Evolutionary conservation across 2,329 filamentous ascomycete genomes (phyloP), one percentile per base, ranked within the genome.

Genomic region (Arthrobotrys sphaeroides): DNA sequence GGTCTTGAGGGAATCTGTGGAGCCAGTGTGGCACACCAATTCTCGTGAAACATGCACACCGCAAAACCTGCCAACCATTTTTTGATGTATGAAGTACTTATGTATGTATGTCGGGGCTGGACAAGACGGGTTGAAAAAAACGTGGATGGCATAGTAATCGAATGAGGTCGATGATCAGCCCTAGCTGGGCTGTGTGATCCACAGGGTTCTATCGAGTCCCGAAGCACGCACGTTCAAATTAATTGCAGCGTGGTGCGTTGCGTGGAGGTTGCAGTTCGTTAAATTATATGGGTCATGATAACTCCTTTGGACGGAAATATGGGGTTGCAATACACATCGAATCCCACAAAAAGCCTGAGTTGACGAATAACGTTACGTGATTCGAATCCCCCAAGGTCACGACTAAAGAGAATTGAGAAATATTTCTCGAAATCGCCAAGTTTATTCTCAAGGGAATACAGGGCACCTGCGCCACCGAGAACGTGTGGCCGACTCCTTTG

Each of bases 381-480:
- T 73, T 66, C n/a, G n/a, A n/a, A n/a, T n/a, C n/a, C n/a, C 38
- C 61, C 24, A 59, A 59, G 20, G 20, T 51, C 20, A 24, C 22
- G 13, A 26, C 24, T 38, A 13, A 45, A 65, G 31, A n/a, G n/a
- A n/a, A 47, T n/a, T 31, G 31, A 57, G 51, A 66, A 53, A 43
- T n/a, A 7, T 73, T 67, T 73, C 69, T 73, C 51, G 61, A 73
- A n/a, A 73, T 33, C 26, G 53, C 49, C 69, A 66, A 67, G 51
- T n/a, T n/a, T 61, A 53, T 66, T 73, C 62, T 66, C 40, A 38
- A 42, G 12, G 24, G 16, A 40, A 59, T 49, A 7, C 13, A 13
- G 31, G 28, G 61, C 69, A 66, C 49, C 69, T 73, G 69, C 69
- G 69, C 69, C 69, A 73, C 69, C 31, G 20, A 55, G 53, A 61